A percentile compares a stretch with the other conserved stretches of the same genome.
Evolutionary conservation across 73 alveolate species (phyloP).

Genomic region (Tetrahymena malaccensis): DNA sequence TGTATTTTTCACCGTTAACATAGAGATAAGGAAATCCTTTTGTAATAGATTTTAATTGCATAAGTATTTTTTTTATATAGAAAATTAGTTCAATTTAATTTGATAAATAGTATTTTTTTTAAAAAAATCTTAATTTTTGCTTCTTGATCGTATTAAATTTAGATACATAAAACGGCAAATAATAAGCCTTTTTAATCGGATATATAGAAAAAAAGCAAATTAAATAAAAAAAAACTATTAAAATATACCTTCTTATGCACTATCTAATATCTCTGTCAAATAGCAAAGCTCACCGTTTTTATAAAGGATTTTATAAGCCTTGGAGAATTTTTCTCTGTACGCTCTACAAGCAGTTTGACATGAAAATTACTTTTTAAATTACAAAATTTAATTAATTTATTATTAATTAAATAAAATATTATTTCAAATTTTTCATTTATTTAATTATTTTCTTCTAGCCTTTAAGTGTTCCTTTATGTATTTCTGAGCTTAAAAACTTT

Average conservation of each 20-base stretch:
- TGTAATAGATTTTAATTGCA: background rate
- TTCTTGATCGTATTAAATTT: too few species aligned
- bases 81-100: too few species aligned
- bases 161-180: background rate
- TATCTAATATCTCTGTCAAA: background rate
- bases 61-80: background rate
- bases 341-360: background rate
- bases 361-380: background rate
- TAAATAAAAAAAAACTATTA: conserved; percentile 41
- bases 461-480: background rate
- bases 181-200: background rate
- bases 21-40: conserved; percentile 79
- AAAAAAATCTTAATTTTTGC: too few species aligned
- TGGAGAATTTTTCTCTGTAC: background rate
- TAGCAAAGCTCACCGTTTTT: background rate
- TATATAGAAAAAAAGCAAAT: background rate
- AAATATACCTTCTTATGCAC: background rate
- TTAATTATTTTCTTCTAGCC: background rate
- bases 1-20: conserved; percentile 93
- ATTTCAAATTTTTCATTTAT: too few species aligned
- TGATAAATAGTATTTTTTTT: too few species aligned
- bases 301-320: background rate
- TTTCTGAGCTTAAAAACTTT: background rate
- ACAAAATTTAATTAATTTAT: too few species aligned
- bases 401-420: too few species aligned